Evolutionary conservation across 306 rosid genomes (phyloP).

Genomic region (Corylus avellana): DNA sequence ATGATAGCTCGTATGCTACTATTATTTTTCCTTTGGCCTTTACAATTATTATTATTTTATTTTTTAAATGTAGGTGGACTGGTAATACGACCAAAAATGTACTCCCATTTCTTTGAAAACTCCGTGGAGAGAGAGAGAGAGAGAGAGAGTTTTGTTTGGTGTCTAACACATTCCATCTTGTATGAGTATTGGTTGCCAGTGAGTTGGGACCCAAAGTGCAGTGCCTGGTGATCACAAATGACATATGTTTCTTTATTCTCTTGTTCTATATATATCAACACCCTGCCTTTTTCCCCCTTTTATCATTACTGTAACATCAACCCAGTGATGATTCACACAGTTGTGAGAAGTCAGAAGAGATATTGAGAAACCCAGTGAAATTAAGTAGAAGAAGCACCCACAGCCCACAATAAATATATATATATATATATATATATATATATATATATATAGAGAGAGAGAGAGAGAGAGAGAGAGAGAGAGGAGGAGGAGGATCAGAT

Average conservation of each 20-base stretch:
- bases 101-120: not conserved
- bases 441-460: no score
- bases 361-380: not conserved
- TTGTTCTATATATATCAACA: slow-evolving; percentile 16
- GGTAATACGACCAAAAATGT: not conserved
- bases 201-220: slow-evolving; percentile 6
- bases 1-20: no score
- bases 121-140: not conserved
- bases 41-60: no score
- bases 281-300: slow-evolving; percentile 4
- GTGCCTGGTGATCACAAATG: not conserved
- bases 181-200: not conserved
- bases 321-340: not conserved
- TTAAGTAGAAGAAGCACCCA: not conserved
- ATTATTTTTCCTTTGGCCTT: no score
- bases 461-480: no score
- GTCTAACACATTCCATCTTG: not conserved
- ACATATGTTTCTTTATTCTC: not conserved
- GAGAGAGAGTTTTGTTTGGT: not conserved
- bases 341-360: not conserved
- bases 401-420: no score
- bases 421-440: no score
- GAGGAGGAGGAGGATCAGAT: not conserved
- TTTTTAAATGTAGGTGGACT: no score
- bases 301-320: not conserved